phyloP scores from a whole-genome alignment of 331 rosid species.

The Malus hybrid region DNA sequence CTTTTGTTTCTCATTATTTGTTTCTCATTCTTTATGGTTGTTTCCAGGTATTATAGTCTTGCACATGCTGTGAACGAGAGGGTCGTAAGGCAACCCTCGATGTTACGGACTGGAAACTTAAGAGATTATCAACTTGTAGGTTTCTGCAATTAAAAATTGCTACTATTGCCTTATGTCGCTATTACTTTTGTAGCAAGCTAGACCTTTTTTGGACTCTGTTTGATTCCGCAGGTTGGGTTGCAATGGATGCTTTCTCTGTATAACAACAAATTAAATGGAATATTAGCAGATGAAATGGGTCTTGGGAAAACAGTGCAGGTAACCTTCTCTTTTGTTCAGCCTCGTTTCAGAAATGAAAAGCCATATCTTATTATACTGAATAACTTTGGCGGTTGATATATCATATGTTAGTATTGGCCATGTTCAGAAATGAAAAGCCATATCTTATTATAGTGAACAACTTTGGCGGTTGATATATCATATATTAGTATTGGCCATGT shows the following conservation, averaged over 20 bases:
- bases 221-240: conserved; percentile 74
- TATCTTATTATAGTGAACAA: background rate
- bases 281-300: conserved; percentile 99
- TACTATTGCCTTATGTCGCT: conserved; percentile 12
- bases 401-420: background rate
- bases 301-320: conserved; percentile 99
- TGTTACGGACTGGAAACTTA: conserved; percentile 89
- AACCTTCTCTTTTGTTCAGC: conserved; percentile 18
- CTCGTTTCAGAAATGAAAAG: conserved; percentile 10
- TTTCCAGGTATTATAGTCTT: conserved; percentile 81
- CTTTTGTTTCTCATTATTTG: conserved; percentile 14
- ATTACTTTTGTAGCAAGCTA: conserved; percentile 7
- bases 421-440: conserved; percentile 9
- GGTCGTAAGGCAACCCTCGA: conserved; percentile 79
- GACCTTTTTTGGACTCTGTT: conserved; percentile 2
- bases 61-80: conserved; percentile 97
- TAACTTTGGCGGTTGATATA: background rate
- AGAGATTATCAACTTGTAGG: conserved; percentile 99
- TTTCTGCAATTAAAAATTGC: conserved; percentile 25
- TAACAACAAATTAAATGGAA: conserved; percentile 97
- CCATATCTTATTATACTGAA: background rate
- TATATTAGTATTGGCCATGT: background rate
- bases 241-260: conserved; percentile 99
- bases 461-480: background rate
- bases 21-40: conserved; percentile 14